Conservation (phyloP, 192 early-diverging fungal species). For the Diversispora eburnea region DNA sequence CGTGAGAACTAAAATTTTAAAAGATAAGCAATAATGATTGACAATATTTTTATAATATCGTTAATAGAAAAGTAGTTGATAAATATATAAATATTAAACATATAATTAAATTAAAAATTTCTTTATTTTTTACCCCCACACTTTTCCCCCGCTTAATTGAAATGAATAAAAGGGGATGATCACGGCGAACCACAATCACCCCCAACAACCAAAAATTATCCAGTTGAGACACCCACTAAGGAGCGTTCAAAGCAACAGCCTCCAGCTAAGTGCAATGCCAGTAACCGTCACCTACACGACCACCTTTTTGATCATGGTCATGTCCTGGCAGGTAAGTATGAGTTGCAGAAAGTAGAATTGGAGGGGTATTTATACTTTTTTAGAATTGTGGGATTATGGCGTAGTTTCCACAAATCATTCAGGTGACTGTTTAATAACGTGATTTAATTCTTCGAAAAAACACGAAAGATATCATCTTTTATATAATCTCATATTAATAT, state of each 20-base stretch:
- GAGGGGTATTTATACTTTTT: background rate
- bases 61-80: too few relatives aligned
- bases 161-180: background rate
- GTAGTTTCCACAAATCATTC: too few relatives aligned
- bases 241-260: constrained; percentile 3
- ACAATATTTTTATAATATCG: too few relatives aligned
- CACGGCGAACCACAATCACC: constrained; percentile 18
- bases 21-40: too few relatives aligned
- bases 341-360: background rate
- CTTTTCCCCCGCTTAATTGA: background rate
- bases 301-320: constrained; percentile 13
- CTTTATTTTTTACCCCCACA: too few relatives aligned
- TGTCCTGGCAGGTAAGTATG: constrained; percentile 24
- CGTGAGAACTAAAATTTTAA: too few relatives aligned
- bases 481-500: background rate
- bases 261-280: constrained; percentile 20
- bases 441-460: too few relatives aligned
- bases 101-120: too few relatives aligned
- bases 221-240: constrained; percentile 4
- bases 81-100: too few relatives aligned
- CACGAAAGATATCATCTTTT: too few relatives aligned
- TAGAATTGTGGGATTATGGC: constrained; percentile 6
- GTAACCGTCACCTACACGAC: background rate
- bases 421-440: too few relatives aligned
- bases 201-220: constrained; percentile 22